Percentiles rank a stretch among this genome's conserved stretches.
Evolutionary conservation across 2,329 filamentous ascomycete genomes (phyloP).

Genomic region (Purpureocillium lavendulum): DNA sequence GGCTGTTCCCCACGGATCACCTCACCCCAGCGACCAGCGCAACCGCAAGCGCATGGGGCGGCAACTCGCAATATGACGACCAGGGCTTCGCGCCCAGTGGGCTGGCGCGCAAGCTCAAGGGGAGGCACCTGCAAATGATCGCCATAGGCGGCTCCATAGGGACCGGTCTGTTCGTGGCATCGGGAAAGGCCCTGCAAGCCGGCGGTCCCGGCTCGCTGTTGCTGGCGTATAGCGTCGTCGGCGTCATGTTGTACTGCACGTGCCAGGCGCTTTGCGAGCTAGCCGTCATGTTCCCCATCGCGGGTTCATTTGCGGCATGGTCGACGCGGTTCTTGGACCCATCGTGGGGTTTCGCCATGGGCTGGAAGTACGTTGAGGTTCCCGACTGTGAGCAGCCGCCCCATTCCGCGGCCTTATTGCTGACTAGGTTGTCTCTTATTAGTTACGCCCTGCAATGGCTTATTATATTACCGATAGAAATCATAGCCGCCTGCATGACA

Average conservation of each 20-base stretch:
- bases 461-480: conserved; percentile 72
- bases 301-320: conserved; percentile 86
- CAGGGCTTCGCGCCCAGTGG: conserved; percentile 69
- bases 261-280: conserved; percentile 88
- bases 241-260: conserved; percentile 83
- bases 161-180: conserved; percentile 83
- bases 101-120: conserved; percentile 70
- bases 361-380: too few relatives aligned
- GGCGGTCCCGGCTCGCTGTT: conserved; percentile 74
- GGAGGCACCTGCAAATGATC: conserved; percentile 92
- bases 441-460: conserved; percentile 87
- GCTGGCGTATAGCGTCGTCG: conserved; percentile 71
- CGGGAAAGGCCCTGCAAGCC: conserved; percentile 58
- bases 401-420: too few relatives aligned
- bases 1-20: too few relatives aligned
- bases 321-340: conserved; percentile 92
- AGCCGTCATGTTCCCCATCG: conserved; percentile 81
- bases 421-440: too few relatives aligned
- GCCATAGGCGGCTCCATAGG: conserved; percentile 89
- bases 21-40: conserved; percentile 34
- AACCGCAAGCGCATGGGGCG: conserved; percentile 37
- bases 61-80: conserved; percentile 49
- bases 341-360: conserved; percentile 92
- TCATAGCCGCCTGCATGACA: conserved; percentile 79
- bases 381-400: conserved; percentile 37